Evolutionary conservation across 108 stramenopile genomes (phyloP).

Genomic region (Cylindrotheca closterium): DNA sequence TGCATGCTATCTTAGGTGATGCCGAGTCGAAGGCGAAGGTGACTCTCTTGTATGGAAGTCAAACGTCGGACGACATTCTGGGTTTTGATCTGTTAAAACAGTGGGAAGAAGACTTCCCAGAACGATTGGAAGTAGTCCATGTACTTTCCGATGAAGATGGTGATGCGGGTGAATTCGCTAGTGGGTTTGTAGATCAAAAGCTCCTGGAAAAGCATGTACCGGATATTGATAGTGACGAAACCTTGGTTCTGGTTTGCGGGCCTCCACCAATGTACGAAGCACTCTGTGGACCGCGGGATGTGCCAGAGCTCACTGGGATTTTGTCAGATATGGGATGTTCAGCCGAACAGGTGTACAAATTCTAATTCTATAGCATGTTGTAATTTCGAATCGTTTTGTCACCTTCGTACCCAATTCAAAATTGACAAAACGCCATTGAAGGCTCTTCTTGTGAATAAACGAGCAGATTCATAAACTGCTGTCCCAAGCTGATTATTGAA

Average conservation of each 20-base stretch:
- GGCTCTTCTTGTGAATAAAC: too few species aligned
- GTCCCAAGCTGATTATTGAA: slow-evolving; percentile 28
- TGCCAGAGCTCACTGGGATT: slow-evolving; percentile 75
- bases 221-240: slow-evolving; percentile 34
- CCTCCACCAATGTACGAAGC: slow-evolving; percentile 91
- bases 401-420: too few species aligned
- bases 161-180: slow-evolving; percentile 58
- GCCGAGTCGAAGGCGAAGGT: slow-evolving; percentile 38
- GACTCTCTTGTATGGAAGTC: slow-evolving; percentile 82
- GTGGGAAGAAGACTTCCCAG: slow-evolving; percentile 42
- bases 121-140: slow-evolving; percentile 61
- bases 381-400: too few species aligned
- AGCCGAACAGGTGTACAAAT: slow-evolving; percentile 91
- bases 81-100: slow-evolving; percentile 74
- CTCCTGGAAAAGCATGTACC: slow-evolving; percentile 66
- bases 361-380: too few species aligned
- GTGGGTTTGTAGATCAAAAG: slow-evolving; percentile 78
- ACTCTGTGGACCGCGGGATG: slow-evolving; percentile 82
- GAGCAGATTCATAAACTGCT: too few species aligned
- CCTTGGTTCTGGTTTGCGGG: slow-evolving; percentile 91
- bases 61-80: slow-evolving; percentile 78
- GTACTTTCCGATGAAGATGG: slow-evolving; percentile 72
- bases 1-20: slow-evolving; percentile 87
- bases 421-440: too few species aligned
- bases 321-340: slow-evolving; percentile 86